phyloP scores from a whole-genome alignment of 441 rosid genomes.

The Adansonia grandidieri region DNA sequence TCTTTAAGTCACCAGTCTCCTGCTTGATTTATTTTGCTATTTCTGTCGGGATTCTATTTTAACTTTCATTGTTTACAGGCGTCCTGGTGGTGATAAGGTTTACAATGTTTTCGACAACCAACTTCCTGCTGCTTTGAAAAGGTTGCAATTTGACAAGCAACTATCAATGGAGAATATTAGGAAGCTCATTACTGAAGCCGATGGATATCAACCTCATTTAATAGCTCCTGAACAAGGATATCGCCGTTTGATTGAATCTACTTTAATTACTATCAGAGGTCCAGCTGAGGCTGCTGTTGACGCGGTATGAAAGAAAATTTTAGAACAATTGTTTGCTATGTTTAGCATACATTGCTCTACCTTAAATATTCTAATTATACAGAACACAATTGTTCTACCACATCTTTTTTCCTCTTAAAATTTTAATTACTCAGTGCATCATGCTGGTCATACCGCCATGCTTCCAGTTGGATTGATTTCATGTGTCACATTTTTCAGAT shows the following conservation, averaged over 20 bases:
- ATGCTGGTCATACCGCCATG: background rate
- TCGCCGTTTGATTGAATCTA: constrained; percentile 94
- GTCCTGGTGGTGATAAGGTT: constrained; percentile 95
- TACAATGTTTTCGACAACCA: constrained; percentile 93
- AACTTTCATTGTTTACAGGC: constrained; percentile 53
- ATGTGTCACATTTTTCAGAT: constrained; percentile 50
- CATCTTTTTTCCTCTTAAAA: background rate
- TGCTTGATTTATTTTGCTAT: constrained; percentile 13
- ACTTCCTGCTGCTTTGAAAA: constrained; percentile 96
- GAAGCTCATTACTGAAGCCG: constrained; percentile 97
- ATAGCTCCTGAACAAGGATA: constrained; percentile 99
- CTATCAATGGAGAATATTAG: constrained; percentile 94
- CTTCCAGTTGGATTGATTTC: constrained; percentile 14
- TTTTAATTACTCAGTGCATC: background rate
- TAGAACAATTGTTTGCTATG: background rate
- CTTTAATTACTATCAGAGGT: constrained; percentile 82
- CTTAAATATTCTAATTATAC: background rate
- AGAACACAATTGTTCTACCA: background rate
- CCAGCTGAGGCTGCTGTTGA: constrained; percentile 99
- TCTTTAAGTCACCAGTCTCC: background rate
- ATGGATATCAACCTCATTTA: constrained; percentile 98
- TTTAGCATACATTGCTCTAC: background rate
- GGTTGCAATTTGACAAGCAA: constrained; percentile 97
- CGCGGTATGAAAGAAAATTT: constrained; percentile 59
- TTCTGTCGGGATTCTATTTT: background rate